Percentiles rank a stretch among this genome's conserved stretches.
phyloP scores from a whole-genome alignment of 139 green algal species.

The Tetradesmus lagerheimii region DNA sequence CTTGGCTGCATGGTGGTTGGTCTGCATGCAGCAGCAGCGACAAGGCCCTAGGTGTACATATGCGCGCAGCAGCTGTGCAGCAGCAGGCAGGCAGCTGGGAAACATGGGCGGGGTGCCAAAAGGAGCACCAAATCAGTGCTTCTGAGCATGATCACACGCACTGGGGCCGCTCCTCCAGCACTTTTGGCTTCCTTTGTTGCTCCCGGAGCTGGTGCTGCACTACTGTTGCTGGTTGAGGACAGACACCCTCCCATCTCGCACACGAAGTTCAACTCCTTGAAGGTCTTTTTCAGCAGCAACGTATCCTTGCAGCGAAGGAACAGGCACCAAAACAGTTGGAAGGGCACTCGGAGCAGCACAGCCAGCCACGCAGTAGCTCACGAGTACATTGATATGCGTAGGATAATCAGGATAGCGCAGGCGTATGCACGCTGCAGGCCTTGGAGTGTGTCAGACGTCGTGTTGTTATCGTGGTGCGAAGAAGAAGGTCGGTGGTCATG shows the following conservation, averaged over 20 bases:
- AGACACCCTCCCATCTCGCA: slow-evolving; percentile 3
- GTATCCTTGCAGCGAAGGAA: neutral
- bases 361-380: neutral
- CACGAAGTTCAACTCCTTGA: neutral
- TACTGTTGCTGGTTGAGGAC: neutral
- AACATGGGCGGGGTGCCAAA: neutral
- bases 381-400: neutral
- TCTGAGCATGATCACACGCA: neutral
- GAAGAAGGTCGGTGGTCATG: neutral
- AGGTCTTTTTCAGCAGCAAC: neutral
- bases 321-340: neutral
- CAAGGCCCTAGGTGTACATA: too few species aligned
- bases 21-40: slow-evolving; percentile 13
- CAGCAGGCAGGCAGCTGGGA: neutral
- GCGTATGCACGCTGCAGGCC: too few species aligned
- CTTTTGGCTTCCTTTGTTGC: neutral
- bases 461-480: neutral
- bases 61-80: neutral
- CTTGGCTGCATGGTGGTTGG: neutral
- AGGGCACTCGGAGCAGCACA: neutral
- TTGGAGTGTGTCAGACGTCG: too few species aligned
- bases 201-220: neutral
- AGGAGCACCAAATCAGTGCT: neutral
- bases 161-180: neutral
- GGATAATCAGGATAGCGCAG: too few species aligned